Base-by-base conservation (phyloP, 306 rosid genomes). In the Dalbergia oliveri region DNA sequence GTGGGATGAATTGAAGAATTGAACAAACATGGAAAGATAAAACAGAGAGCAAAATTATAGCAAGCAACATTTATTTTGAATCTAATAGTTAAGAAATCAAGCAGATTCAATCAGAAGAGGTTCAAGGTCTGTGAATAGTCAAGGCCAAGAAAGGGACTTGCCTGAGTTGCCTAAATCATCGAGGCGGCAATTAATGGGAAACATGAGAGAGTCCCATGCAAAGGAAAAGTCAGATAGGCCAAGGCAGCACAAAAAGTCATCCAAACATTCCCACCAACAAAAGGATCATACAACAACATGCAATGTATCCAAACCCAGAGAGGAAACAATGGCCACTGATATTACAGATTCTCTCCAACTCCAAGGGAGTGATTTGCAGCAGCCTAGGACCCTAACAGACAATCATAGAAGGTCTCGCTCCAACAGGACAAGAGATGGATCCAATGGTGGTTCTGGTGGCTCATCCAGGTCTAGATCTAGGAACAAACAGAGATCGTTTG, bases 161-260 rank as follows among this genome's bases (percentile, higher is more conserved):
- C 79, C 86, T 3, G 93, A 89, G 18, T 18, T 83, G 47, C 89
- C 92, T 0, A 91, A 73, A 76, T 51, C 91, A 21, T 87, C 91
- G 0, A 83, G 87, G 76, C 69, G 81, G 4, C 94, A 86, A 33
- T 58, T 89, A 26, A 35, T 14, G 41, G 73, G 79, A 16, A 64
- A 61, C 12, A 57, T 70, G 1, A 74, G 78, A 39, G 95, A 80
- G 31, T 86, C 91, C 2, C 97, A 92, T 4, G 81, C 45, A 11
- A 89, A 77, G 49, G 98, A 85, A 56, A 91, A 84, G 53, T 57
- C 89, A 70, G 94, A 93, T 39, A 96, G 81, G 67, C 65, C 91
- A 11, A 93, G 69, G 72, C 85, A 85, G 0, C 18, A 4, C 43
- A 83, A 75, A 54, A 89, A 67, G 26, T n/a, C 91, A 41, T 87